A percentile compares a stretch with the other conserved stretches of the same genome.
These are phyloP conservation scores for Plasmopara viticola DNA, from an alignment of 352 stramenopile genomes.

Conservation along the genomic window DNA sequence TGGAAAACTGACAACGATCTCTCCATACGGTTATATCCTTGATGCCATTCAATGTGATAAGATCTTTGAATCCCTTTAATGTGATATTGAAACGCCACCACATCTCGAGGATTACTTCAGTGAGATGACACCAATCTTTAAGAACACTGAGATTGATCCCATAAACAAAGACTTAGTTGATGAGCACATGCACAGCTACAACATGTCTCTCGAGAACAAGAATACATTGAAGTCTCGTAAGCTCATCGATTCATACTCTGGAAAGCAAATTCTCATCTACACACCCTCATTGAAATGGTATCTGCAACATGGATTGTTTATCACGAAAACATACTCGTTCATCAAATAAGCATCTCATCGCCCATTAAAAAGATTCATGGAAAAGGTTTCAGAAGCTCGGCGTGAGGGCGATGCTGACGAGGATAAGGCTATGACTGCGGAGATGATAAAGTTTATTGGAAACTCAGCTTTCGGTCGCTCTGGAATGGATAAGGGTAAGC, in stretches of 20 bases:
- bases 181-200: neutral
- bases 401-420: neutral
- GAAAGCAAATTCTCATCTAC: slow-evolving; percentile 3
- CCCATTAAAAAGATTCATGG: neutral
- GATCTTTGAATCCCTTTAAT: neutral
- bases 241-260: slow-evolving; percentile 1
- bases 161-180: neutral
- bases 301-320: neutral
- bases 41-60: neutral
- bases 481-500: neutral
- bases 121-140: slow-evolving; percentile 4
- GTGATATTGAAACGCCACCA: slow-evolving; percentile 1
- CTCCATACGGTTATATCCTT: neutral
- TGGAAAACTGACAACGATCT: neutral
- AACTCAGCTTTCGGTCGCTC: neutral
- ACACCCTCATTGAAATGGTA: neutral
- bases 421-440: neutral
- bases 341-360: neutral
- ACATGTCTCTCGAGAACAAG: neutral
- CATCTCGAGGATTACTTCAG: slow-evolving; percentile 1
- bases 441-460: neutral
- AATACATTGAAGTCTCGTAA: neutral
- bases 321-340: neutral
- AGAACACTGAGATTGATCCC: neutral
- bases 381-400: neutral